Conservation (phyloP, 1,284 basidiomycete species). For the Papiliotrema nemorosa region DNA sequence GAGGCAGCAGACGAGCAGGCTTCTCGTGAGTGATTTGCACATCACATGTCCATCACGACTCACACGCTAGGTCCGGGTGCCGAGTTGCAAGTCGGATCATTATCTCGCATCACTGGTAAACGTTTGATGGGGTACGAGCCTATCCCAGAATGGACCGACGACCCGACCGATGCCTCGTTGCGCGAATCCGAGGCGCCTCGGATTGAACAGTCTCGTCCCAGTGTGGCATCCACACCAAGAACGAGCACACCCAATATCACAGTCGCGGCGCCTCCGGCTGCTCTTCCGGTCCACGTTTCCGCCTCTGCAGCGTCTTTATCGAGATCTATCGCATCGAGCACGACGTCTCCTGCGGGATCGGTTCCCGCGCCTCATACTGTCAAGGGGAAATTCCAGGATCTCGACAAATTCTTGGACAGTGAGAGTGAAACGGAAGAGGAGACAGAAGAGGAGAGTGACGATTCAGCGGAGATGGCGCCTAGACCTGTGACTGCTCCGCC, state of each 20-base stretch:
- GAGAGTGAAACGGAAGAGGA: slow-evolving; percentile 33
- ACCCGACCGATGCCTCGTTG: slow-evolving; percentile 50
- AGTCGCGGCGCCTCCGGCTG: slow-evolving; percentile 10
- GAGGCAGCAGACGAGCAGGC: slow-evolving; percentile 9
- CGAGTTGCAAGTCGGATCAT: slow-evolving; percentile 37
- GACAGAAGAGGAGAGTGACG: slow-evolving; percentile 23
- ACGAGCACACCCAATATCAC: slow-evolving; percentile 7
- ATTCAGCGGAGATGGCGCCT: slow-evolving; percentile 15
- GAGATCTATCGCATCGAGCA: slow-evolving; percentile 10
- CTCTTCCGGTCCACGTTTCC: slow-evolving; percentile 15
- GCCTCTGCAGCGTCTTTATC: slow-evolving; percentile 5
- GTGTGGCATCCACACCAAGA: slow-evolving; percentile 5
- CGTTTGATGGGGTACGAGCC: slow-evolving; percentile 36
- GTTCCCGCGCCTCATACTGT: slow-evolving; percentile 18
- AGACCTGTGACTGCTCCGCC: slow-evolving; percentile 22
- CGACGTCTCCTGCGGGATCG: slow-evolving; percentile 21
- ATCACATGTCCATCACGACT: not conserved
- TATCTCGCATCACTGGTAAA: slow-evolving; percentile 37
- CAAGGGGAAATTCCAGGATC: slow-evolving; percentile 37
- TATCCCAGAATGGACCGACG: slow-evolving; percentile 50
- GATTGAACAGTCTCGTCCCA: slow-evolving; percentile 3
- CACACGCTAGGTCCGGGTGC: not conserved
- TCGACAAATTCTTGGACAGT: slow-evolving; percentile 48
- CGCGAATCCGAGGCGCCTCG: slow-evolving; percentile 42
- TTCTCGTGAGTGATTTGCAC: slow-evolving; percentile 53